Conservation (phyloP, 2,329 filamentous ascomycete genomes). For the Keithomyces neogunnii region DNA sequence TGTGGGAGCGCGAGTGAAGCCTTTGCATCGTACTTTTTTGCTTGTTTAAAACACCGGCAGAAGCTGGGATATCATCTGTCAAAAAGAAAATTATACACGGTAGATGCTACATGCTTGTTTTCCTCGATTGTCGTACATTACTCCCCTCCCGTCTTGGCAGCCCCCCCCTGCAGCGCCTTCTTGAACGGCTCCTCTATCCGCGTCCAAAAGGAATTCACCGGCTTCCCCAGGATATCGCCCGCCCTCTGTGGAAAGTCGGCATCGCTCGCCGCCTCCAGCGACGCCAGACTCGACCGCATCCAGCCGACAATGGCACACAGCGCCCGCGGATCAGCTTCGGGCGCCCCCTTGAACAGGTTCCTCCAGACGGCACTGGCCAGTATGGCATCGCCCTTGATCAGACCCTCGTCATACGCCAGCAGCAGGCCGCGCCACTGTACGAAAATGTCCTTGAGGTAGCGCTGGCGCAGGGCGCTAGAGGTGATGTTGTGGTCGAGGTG, state of each 20-base stretch:
- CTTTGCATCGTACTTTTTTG: neutral
- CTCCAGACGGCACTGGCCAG: constrained; percentile 83
- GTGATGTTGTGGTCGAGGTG: constrained; percentile 66
- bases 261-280: constrained; percentile 42
- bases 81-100: neutral
- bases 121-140: too few species aligned
- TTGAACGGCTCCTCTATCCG: constrained; percentile 30
- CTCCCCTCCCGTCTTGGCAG: neutral
- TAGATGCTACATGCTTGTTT: too few species aligned
- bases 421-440: constrained; percentile 85
- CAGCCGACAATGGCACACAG: constrained; percentile 48
- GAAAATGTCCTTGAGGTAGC: constrained; percentile 79
- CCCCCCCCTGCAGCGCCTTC: neutral
- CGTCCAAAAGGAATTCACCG: constrained; percentile 36
- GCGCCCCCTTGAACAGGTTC: constrained; percentile 73
- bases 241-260: constrained; percentile 24
- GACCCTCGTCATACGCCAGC: constrained; percentile 75
- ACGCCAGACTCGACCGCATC: constrained; percentile 40
- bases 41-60: neutral
- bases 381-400: constrained; percentile 68
- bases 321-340: constrained; percentile 40
- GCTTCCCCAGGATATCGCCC: constrained; percentile 25
- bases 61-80: constrained; percentile 3
- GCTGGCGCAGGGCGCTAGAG: constrained; percentile 50
- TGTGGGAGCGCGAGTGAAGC: constrained; percentile 52